Base-by-base conservation (phyloP, 495 filamentous ascomycete species). In the Astrothelium macrocarpum region DNA sequence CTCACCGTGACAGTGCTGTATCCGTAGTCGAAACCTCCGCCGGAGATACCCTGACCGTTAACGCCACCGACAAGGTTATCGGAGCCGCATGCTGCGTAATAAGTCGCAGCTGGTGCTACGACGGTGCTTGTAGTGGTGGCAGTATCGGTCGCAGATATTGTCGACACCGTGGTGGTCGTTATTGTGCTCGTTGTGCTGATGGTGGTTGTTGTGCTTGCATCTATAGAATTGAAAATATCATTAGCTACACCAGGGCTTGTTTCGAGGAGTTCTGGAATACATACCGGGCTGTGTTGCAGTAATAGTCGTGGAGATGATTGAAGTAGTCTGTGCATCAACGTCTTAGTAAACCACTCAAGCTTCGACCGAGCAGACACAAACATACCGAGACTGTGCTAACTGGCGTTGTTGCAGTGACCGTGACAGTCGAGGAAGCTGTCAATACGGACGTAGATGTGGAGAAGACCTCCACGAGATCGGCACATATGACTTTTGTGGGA, bases 161-260 rank as follows among this genome's bases (percentile, higher is more conserved):
- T 49, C n/a, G 43, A 49, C 18, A 49, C 43, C n/a, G 43, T 49
- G 3, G 43, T 49, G 43, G 43, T 49, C 43, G 43, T 49, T 49
- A 49, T 20, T 3, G 43, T 49, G n/a, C 43, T 49, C 18, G 43
- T 49, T 49, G 43, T 49, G 43, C 43, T 49, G 43, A 49, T 9
- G 43, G 43, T 49, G 3, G 43, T 49, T 49, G 43, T 49, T 49
- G 43, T 49, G 43, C 43, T 49, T 49, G 43, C 43, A 49, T 49
- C 43, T 49, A 49, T 18, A 49, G 18, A 20, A 18, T 3, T 5
- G n/a, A 20, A 49, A 18, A 49, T 9, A 49, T 49, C 3, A 49
- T 49, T 49, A 20, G 43, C n/a, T 18, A 20, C 11, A 11, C 18
- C 11, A 18, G 43, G 9, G n/a, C n/a, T 49, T 18, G 18, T 11